phyloP scores from a whole-genome alignment of 495 filamentous ascomycete genomes.

The Patellaria atrata region DNA sequence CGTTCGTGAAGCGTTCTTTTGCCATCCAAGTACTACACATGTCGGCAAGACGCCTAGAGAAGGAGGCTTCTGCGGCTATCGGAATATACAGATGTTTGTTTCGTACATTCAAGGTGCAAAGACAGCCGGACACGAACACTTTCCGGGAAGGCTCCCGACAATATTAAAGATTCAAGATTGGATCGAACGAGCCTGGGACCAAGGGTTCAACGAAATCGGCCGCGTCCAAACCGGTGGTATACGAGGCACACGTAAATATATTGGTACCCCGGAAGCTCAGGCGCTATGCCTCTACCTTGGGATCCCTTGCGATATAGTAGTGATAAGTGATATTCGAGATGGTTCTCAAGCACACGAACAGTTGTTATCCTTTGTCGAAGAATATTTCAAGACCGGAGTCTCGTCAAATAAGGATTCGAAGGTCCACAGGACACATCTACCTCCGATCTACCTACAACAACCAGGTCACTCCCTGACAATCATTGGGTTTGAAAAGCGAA shows the following conservation, averaged over 20 bases:
- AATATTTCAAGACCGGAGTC: slow-evolving; percentile 49
- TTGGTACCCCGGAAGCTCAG: slow-evolving; percentile 89
- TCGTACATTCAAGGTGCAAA: slow-evolving; percentile 55
- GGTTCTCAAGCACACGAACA: slow-evolving; percentile 34
- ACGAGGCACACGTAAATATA: slow-evolving; percentile 79
- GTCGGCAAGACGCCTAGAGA: slow-evolving; percentile 68
- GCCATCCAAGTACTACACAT: slow-evolving; percentile 61
- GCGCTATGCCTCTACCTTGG: slow-evolving; percentile 57
- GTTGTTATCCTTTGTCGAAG: slow-evolving; percentile 53
- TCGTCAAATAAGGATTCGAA: slow-evolving; percentile 26
- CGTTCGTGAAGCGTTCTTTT: slow-evolving; percentile 61
- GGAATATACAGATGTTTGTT: slow-evolving; percentile 89
- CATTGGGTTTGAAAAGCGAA: slow-evolving; percentile 61
- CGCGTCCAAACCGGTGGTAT: slow-evolving; percentile 78
- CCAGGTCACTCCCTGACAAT: slow-evolving; percentile 87
- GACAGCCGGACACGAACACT: slow-evolving; percentile 41
- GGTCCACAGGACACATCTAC: slow-evolving; percentile 50
- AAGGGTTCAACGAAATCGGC: slow-evolving; percentile 60
- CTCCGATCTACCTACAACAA: slow-evolving; percentile 88
- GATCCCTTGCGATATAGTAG: slow-evolving; percentile 42
- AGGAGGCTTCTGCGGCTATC: slow-evolving; percentile 93
- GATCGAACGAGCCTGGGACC: slow-evolving; percentile 85
- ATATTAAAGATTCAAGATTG: slow-evolving; percentile 76
- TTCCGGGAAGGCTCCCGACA: slow-evolving; percentile 45
- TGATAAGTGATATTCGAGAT: slow-evolving; percentile 27